Evolutionary conservation across 441 rosid species (phyloP), one percentile per base, ranked within the genome.

Genomic region (Pelargonium myrrhifolium): DNA sequence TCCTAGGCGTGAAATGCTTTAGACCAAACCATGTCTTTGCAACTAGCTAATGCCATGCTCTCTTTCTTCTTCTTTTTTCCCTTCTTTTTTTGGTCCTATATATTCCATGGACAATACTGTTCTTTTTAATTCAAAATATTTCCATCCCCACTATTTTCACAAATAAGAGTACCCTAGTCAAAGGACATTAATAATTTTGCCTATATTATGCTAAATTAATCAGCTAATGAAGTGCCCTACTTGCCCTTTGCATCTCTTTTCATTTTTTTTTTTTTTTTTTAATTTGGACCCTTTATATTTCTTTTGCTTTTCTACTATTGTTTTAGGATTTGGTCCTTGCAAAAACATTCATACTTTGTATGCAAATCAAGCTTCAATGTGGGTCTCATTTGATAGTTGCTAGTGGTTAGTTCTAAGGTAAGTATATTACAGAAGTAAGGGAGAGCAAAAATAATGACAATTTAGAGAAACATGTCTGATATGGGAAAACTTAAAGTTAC

Each of bases 111-210:
- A 21, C 11, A 59, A 22, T 59, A 22, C 37, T 11, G 37, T 59
- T 59, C 35, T 24, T 59, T 10, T 11, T 3, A 22, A 24, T 24
- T 59, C 62, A 59, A 59, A 59, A 59, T 59, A 24, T 59, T 43
- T 59, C 5, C 62, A 24, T 22, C 4, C 22, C 62, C 62, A 59
- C 62, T 59, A 11, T 59, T 59, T 51, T 51, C 62, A 22, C 60
- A 65, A 37, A n/a, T 26, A 35, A n/a, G 35, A 31, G 17, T 4
- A 63, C 47, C 42, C 68, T 45, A 47, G 71, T 72, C 75, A 79
- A 77, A 68, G 61, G 15, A 35, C 45, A 47, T 43, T 67, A 28
- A 74, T 77, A 18, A 47, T 74, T 66, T 43, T 69, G 70, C 65
- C 72, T n/a, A n/a, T 65, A 61, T 8, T 61, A 31, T 6, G 65